phyloP scores from a whole-genome alignment of 441 rosid genomes.

The Breynia disticha region DNA sequence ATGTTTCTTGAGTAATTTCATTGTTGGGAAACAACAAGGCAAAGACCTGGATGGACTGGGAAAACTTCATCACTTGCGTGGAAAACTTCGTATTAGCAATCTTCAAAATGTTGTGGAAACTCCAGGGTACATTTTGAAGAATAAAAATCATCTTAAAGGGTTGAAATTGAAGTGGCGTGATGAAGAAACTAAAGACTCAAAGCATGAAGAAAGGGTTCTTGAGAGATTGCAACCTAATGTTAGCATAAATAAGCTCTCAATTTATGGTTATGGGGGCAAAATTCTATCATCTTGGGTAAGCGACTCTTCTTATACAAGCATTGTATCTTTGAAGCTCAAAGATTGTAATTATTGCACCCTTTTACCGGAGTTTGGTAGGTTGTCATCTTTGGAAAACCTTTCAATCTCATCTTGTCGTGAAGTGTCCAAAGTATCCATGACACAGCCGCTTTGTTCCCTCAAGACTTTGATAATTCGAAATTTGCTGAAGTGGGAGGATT shows the following conservation, averaged over 20 bases:
- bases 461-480: slow-evolving; percentile 2
- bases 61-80: neutral
- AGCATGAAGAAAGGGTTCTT: slow-evolving; percentile 6
- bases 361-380: slow-evolving; percentile 21
- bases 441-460: slow-evolving; percentile 4
- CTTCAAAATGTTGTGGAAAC: neutral
- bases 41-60: neutral
- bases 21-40: neutral
- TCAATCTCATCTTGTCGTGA: slow-evolving; percentile 8
- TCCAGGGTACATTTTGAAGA: neutral
- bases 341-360: slow-evolving; percentile 10
- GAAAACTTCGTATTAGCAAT: neutral
- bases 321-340: slow-evolving; percentile 1
- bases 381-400: slow-evolving; percentile 13
- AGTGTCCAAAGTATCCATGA: neutral
- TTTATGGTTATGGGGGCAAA: slow-evolving; percentile 2
- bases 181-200: neutral
- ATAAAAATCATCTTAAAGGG: slow-evolving; percentile 8
- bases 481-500: slow-evolving; percentile 6
- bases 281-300: slow-evolving; percentile 17
- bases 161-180: slow-evolving; percentile 14
- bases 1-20: neutral
- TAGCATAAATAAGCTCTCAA: slow-evolving; percentile 11
- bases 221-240: slow-evolving; percentile 17
- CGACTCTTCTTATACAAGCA: slow-evolving; percentile 7